phyloP scores from a whole-genome alignment of 805 yeast genomes.

The Kazachstania kunashirensis region DNA sequence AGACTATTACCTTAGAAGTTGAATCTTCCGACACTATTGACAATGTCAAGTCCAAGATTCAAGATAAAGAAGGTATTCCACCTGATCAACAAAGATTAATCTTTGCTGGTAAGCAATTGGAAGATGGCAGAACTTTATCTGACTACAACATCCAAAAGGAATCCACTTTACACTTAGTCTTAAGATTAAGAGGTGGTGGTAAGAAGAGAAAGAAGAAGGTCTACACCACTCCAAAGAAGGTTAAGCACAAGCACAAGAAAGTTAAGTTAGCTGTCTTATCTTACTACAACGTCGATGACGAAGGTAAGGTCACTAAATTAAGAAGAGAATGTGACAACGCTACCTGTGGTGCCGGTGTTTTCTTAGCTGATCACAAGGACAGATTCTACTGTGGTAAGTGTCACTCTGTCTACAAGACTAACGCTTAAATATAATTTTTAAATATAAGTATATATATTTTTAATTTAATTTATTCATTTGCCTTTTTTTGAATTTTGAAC shows the following conservation, averaged over 20 bases:
- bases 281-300: slow-evolving; percentile 98
- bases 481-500: slow-evolving; percentile 4
- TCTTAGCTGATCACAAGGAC: slow-evolving; percentile 98
- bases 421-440: slow-evolving; percentile 17
- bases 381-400: slow-evolving; percentile 99
- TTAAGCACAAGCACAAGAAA: slow-evolving; percentile 99
- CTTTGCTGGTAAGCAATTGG: slow-evolving; percentile 96
- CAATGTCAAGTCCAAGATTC: slow-evolving; percentile 92
- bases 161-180: slow-evolving; percentile 89
- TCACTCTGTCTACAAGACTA: slow-evolving; percentile 78
- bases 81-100: slow-evolving; percentile 96
- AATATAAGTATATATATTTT: slow-evolving; percentile 1
- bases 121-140: slow-evolving; percentile 90
- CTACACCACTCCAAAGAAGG: slow-evolving; percentile 99
- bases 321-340: slow-evolving; percentile 97
- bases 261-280: slow-evolving; percentile 98
- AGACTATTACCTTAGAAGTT: slow-evolving; percentile 96
- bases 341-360: slow-evolving; percentile 96
- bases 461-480: neutral
- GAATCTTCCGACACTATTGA: slow-evolving; percentile 97
- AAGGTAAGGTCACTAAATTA: slow-evolving; percentile 96
- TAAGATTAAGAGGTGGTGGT: slow-evolving; percentile 99
- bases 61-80: slow-evolving; percentile 96
- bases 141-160: slow-evolving; percentile 99
- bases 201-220: slow-evolving; percentile 99